These are phyloP conservation scores for Filosporella fistucella DNA, from an alignment of 495 filamentous ascomycete genomes.

Conservation along the genomic window DNA sequence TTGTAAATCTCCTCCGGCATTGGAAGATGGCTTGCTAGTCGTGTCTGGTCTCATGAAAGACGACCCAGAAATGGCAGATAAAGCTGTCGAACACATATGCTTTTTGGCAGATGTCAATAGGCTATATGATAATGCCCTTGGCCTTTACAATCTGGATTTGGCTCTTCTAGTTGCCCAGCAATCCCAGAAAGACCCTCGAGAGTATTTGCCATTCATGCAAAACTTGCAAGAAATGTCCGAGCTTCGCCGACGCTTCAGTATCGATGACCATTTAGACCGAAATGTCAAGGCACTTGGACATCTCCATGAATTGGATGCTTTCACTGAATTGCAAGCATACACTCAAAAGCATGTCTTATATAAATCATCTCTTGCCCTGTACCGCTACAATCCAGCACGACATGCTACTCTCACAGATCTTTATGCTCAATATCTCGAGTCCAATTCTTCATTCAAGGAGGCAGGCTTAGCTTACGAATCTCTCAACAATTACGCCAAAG, in stretches of 20 bases:
- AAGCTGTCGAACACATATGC: conserved; percentile 91
- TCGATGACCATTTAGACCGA: conserved; percentile 81
- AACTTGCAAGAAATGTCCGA: conserved; percentile 69
- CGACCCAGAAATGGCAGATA: conserved; percentile 65
- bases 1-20: conserved; percentile 85
- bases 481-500: conserved; percentile 63
- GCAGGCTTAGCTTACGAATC: conserved; percentile 87
- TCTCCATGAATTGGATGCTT: conserved; percentile 52
- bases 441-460: conserved; percentile 71
- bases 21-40: conserved; percentile 78
- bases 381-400: conserved; percentile 66
- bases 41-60: conserved; percentile 69
- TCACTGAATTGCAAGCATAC: conserved; percentile 75
- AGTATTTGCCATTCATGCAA: conserved; percentile 93
- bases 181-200: conserved; percentile 90
- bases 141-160: conserved; percentile 86
- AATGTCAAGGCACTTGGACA: conserved; percentile 71
- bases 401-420: conserved; percentile 58
- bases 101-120: conserved; percentile 91
- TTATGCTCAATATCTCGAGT: conserved; percentile 74
- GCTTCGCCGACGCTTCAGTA: conserved; percentile 68
- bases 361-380: conserved; percentile 69
- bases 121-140: conserved; percentile 87
- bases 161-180: conserved; percentile 89
- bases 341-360: conserved; percentile 76